Evolutionary conservation across 495 filamentous ascomycete species (phyloP).

Genomic region (Daldinia loculata): DNA sequence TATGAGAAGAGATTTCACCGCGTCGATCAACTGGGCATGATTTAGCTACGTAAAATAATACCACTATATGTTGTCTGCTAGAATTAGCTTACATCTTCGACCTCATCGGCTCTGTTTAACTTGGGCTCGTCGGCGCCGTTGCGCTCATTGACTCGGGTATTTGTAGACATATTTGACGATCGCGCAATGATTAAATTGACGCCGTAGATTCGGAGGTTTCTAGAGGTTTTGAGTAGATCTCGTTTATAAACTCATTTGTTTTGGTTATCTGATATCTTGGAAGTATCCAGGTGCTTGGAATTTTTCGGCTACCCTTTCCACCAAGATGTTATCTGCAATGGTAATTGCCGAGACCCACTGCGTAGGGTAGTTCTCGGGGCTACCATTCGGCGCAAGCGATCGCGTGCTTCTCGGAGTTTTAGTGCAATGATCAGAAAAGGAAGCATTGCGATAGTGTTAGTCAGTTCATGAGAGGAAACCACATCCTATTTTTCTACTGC

Average conservation of each 20-base stretch:
- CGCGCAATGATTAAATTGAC: background rate
- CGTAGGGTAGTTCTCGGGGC: slow-evolving; percentile 4
- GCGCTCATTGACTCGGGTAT: slow-evolving; percentile 13
- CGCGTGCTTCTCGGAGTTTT: slow-evolving; percentile 29
- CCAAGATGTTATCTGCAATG: background rate
- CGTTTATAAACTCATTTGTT: background rate
- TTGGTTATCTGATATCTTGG: background rate
- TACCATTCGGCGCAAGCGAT: slow-evolving; percentile 28
- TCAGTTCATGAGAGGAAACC: background rate
- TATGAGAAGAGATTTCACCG: slow-evolving; percentile 77
- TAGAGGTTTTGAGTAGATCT: background rate
- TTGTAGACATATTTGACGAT: slow-evolving; percentile 23
- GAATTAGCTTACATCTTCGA: slow-evolving; percentile 60
- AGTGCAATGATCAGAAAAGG: slow-evolving; percentile 8
- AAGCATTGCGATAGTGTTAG: background rate
- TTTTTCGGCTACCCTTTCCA: slow-evolving; percentile 20
- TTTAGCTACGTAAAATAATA: slow-evolving; percentile 8
- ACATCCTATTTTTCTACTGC: background rate
- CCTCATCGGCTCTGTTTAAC: slow-evolving; percentile 60
- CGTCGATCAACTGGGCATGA: slow-evolving; percentile 68
- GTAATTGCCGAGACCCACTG: slow-evolving; percentile 38
- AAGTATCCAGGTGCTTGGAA: background rate
- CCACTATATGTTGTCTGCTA: background rate
- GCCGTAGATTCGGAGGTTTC: background rate
- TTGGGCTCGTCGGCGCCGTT: slow-evolving; percentile 13